Evolutionary conservation across 352 stramenopile genomes (phyloP).

Genomic region (Pythium pyrilobum): DNA sequence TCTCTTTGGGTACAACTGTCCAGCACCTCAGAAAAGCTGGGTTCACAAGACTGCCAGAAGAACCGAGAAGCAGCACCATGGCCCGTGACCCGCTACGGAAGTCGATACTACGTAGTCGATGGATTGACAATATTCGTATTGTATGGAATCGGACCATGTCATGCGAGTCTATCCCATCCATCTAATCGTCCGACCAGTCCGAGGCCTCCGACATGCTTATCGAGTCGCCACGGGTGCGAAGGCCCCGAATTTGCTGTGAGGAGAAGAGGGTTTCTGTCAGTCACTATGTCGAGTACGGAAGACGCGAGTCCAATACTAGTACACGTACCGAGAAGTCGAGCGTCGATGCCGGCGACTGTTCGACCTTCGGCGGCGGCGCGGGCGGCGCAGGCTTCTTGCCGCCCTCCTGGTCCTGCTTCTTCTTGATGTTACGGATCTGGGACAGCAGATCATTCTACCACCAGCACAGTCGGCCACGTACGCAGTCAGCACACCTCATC

Average conservation of each 20-base stretch:
- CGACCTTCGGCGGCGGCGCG: conserved; percentile 31
- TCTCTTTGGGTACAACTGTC: no score
- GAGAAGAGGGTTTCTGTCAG: background rate
- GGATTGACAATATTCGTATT: background rate
- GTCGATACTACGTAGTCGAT: no score
- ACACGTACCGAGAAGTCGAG: conserved; percentile 43
- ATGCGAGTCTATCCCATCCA: no score
- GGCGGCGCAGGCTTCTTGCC: conserved; percentile 6
- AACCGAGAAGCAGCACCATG: no score
- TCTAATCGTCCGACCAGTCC: conserved; percentile 83
- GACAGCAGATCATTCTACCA: conserved; percentile 63
- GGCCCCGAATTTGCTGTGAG: conserved; percentile 73
- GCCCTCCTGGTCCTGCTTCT: conserved; percentile 59
- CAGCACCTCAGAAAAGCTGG: no score
- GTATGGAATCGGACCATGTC: no score
- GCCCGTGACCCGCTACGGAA: no score
- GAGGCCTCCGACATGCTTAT: conserved; percentile 81
- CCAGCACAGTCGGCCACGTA: background rate
- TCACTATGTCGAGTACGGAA: no score
- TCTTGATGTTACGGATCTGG: conserved; percentile 80
- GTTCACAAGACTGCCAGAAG: no score
- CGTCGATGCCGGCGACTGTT: conserved; percentile 52
- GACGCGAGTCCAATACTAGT: no score
- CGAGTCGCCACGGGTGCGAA: conserved; percentile 71
- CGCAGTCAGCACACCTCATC: conserved; percentile 1